Evolutionary conservation across 176 grass and related monocot species (phyloP), one percentile per base, ranked within the genome.

Genomic region (Aegilops longissima): DNA sequence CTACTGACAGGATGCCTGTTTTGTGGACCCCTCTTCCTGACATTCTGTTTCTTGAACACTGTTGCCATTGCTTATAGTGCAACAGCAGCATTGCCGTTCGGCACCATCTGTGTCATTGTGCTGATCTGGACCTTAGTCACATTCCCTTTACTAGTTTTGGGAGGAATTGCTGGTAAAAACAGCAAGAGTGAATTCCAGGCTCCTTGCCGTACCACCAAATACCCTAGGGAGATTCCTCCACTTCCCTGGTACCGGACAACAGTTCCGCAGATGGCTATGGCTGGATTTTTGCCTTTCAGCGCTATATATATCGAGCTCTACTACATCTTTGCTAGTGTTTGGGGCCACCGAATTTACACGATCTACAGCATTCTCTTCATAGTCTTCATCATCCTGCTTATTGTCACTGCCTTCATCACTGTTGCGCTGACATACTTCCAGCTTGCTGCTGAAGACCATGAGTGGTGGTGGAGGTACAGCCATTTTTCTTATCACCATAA

Each of bases 291-390:
- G 42, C 96, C 96, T 71, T 98, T 98, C 86, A 98, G 96, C 33
- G 96, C 96, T 31, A 95, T 98, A 70, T 98, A 98, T 66, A 98
- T 98, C 10, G 96, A 98, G 75, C 93, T 98, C 24, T 98, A 98
- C 87, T 98, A 98, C 86, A 98, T 98, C 73, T 98, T 98, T 86
- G 93, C 96, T 24, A 98, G 96, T 86, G 96, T 98, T 65, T 98
- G 96, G 96, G 96, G 96, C 73, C 96, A 98, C 92, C 93, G 84
- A 72, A 98, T 95, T 71, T 97, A 97, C 83, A 98, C 91, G n/a
- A 98, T 98, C 47, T 98, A 98, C 88, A 95, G 96, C 89, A 98
- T 98, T 85, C 91, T 98, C 63, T 98, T 98, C 80, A 94, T 98
- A 35, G 96, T 98, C 27, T 98, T 98, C 27, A 94, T 95, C 81